Conservation (phyloP, 1,284 basidiomycete genomes). For the Fistulina hepatica region DNA sequence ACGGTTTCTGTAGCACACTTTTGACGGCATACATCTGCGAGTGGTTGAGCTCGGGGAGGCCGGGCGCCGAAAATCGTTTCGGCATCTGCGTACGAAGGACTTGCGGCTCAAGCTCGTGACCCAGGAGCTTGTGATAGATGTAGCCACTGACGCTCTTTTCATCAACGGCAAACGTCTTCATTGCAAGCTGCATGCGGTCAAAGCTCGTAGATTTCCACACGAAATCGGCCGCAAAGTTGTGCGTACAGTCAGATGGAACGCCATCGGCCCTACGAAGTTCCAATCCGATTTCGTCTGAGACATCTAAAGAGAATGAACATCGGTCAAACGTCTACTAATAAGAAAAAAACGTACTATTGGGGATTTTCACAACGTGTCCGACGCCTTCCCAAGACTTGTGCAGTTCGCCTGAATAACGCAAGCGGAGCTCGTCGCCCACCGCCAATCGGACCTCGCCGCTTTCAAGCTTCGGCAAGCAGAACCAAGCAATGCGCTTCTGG, state of each 20-base stretch:
- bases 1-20: conserved; percentile 95
- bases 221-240: conserved; percentile 94
- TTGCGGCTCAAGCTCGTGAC: conserved; percentile 91
- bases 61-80: conserved; percentile 92
- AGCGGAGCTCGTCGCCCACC: conserved; percentile 89
- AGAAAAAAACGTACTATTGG: conserved; percentile 68
- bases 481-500: conserved; percentile 97
- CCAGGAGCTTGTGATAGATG: conserved; percentile 97
- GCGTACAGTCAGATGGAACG: conserved; percentile 91
- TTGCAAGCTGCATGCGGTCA: conserved; percentile 97
- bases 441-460: conserved; percentile 96
- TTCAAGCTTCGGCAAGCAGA: conserved; percentile 91
- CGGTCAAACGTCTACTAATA: conserved; percentile 2
- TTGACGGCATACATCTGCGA: conserved; percentile 99
- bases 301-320: conserved; percentile 45
- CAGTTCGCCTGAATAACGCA: conserved; percentile 84
- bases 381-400: conserved; percentile 94
- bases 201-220: conserved; percentile 99
- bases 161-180: conserved; percentile 99
- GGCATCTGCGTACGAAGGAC: conserved; percentile 89
- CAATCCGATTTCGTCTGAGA: conserved; percentile 95
- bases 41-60: conserved; percentile 96
- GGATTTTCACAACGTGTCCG: conserved; percentile 97
- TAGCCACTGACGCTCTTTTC: conserved; percentile 99
- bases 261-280: conserved; percentile 87